These are phyloP conservation scores for Magnusiomyces starmeri DNA, from an alignment of 1,139 yeast genomes.

Conservation along the genomic window DNA sequence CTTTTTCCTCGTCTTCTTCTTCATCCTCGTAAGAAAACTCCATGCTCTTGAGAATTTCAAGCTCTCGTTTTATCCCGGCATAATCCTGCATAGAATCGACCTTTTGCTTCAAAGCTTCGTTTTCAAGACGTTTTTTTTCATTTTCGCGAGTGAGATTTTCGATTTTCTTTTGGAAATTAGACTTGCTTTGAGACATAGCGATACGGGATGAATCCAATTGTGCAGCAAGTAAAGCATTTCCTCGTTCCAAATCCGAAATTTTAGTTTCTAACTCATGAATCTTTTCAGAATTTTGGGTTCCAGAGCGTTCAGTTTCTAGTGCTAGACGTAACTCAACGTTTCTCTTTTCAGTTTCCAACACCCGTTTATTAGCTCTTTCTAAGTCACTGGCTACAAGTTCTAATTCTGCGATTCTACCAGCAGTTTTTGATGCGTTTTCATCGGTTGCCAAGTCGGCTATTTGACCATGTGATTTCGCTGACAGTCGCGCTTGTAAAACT, in stretches of 20 bases:
- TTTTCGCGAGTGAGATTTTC: constrained; percentile 43
- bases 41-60: constrained; percentile 62
- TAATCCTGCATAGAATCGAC: constrained; percentile 74
- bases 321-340: constrained; percentile 68
- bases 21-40: constrained; percentile 41
- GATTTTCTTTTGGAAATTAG: constrained; percentile 29
- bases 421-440: constrained; percentile 21
- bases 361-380: constrained; percentile 62
- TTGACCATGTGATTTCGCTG: constrained; percentile 23
- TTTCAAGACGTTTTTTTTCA: constrained; percentile 44
- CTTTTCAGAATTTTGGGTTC: constrained; percentile 42
- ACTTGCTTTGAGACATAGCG: constrained; percentile 15
- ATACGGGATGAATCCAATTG: constrained; percentile 41
- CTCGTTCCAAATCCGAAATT: constrained; percentile 39
- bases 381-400: constrained; percentile 68
- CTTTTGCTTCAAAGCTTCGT: constrained; percentile 44
- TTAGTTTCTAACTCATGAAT: constrained; percentile 32
- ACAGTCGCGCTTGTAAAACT: constrained; percentile 26
- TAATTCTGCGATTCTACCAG: constrained; percentile 42
- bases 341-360: constrained; percentile 65
- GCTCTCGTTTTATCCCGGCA: constrained; percentile 69
- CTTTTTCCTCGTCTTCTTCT: constrained; percentile 31
- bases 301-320: constrained; percentile 47
- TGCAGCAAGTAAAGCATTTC: constrained; percentile 52
- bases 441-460: constrained; percentile 18